These are phyloP conservation scores for Akanthomyces uredinophilus DNA, from an alignment of 2,329 filamentous ascomycete genomes.

Conservation along the genomic window DNA sequence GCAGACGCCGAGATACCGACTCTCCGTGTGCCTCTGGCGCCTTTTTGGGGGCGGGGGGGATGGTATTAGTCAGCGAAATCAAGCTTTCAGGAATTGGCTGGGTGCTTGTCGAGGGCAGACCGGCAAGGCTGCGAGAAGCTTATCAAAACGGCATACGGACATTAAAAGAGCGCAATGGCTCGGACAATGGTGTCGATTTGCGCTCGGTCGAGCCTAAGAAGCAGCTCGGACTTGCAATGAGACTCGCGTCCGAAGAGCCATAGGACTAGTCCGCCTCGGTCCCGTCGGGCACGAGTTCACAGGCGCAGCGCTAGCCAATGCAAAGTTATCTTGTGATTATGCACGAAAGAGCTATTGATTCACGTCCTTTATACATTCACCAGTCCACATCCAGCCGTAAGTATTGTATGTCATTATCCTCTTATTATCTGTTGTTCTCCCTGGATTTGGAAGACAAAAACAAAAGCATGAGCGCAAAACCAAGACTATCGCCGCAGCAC, in stretches of 20 bases:
- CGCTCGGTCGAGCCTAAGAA: background rate
- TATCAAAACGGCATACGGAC: background rate
- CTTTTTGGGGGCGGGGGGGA: no score
- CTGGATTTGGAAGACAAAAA: background rate
- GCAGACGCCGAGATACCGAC: constrained; percentile 9
- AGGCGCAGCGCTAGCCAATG: background rate
- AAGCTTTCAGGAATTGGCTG: background rate
- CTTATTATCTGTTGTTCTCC: background rate
- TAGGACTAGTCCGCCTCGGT: background rate
- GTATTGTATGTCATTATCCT: background rate
- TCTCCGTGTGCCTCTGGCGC: background rate
- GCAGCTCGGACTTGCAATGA: background rate
- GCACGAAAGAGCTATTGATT: background rate
- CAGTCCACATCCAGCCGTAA: no score
- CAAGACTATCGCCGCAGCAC: background rate
- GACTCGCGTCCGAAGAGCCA: background rate
- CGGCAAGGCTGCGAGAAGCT: background rate
- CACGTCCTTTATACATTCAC: background rate
- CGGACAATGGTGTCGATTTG: background rate
- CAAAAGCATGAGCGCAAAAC: background rate
- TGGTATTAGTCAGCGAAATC: background rate
- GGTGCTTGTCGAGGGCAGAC: background rate
- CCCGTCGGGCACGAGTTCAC: background rate
- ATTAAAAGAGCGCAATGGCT: background rate
- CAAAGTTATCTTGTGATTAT: no score